Conservation (phyloP, 2,329 filamentous ascomycete species). For the Ceratocystis albifundus region DNA sequence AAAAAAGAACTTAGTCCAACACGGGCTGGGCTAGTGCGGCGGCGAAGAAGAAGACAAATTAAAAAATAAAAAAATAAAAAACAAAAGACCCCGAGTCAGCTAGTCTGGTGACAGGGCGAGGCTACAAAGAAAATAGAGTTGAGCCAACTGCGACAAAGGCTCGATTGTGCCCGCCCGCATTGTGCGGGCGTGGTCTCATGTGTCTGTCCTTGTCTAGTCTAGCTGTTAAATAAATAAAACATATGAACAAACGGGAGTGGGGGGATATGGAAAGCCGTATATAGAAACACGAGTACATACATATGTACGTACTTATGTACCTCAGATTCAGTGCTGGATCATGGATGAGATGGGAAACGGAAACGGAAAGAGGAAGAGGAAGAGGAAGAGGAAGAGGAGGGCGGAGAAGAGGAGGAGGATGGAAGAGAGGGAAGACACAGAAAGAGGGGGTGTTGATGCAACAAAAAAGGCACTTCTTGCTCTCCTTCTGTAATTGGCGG, state of each 20-base stretch:
- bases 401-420: background rate
- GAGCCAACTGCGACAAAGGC: background rate
- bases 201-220: background rate
- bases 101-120: background rate
- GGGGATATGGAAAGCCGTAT: background rate
- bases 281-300: background rate
- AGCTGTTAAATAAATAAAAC: background rate
- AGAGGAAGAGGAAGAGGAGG: background rate
- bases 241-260: background rate
- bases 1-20: background rate
- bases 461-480: background rate
- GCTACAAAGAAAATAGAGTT: constrained; percentile 7
- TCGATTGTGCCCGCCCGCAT: background rate
- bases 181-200: background rate
- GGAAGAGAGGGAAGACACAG: background rate
- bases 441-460: constrained; percentile 9
- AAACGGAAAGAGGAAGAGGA: background rate
- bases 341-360: background rate
- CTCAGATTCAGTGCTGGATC: background rate
- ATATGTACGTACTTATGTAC: constrained; percentile 3
- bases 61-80: too few species aligned
- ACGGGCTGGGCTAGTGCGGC: background rate
- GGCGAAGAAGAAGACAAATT: too few species aligned
- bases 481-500: background rate
- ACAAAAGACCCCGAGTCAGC: background rate